Conservation (phyloP, 805 yeast species). For the Myxozyma vanderwaltii region DNA sequence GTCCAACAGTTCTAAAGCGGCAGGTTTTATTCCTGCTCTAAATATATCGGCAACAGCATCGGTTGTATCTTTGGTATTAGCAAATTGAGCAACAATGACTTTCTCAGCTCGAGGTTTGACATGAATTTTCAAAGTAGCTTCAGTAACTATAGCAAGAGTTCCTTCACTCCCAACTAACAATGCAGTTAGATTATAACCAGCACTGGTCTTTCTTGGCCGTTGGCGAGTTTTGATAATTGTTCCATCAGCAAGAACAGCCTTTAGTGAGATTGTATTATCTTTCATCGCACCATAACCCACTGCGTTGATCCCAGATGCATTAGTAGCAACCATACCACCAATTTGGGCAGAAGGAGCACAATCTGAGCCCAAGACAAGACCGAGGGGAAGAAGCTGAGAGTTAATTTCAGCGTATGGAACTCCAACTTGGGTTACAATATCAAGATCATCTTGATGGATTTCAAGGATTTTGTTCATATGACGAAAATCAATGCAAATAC, state of each 20-base stretch:
- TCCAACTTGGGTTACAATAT: conserved; percentile 77
- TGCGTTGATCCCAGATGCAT: conserved; percentile 83
- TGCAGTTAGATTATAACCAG: conserved; percentile 79
- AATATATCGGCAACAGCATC: conserved; percentile 67
- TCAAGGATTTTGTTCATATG: conserved; percentile 62
- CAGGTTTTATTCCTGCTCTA: conserved; percentile 66
- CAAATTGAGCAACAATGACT: conserved; percentile 73
- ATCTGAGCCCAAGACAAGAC: conserved; percentile 76
- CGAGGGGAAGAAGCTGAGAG: conserved; percentile 56
- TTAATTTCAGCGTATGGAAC: conserved; percentile 79
- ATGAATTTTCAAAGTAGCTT: conserved; percentile 51
- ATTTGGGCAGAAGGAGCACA: conserved; percentile 89
- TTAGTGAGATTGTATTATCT: conserved; percentile 71
- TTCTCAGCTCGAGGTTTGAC: conserved; percentile 48
- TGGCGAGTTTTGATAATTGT: conserved; percentile 73
- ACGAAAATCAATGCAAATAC: conserved; percentile 64
- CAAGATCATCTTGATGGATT: conserved; percentile 70
- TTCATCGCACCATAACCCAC: conserved; percentile 82
- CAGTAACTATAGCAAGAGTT: conserved; percentile 59
- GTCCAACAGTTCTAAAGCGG: conserved; percentile 79
- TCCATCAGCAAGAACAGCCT: conserved; percentile 85
- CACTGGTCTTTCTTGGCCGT: conserved; percentile 77
- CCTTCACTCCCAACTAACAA: conserved; percentile 85
- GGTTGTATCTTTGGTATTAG: conserved; percentile 67
- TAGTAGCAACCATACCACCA: conserved; percentile 82